Evolutionary conservation across 2,329 filamentous ascomycete genomes (phyloP), one percentile per base, ranked within the genome.

Genomic region (Calycina herbarum): DNA sequence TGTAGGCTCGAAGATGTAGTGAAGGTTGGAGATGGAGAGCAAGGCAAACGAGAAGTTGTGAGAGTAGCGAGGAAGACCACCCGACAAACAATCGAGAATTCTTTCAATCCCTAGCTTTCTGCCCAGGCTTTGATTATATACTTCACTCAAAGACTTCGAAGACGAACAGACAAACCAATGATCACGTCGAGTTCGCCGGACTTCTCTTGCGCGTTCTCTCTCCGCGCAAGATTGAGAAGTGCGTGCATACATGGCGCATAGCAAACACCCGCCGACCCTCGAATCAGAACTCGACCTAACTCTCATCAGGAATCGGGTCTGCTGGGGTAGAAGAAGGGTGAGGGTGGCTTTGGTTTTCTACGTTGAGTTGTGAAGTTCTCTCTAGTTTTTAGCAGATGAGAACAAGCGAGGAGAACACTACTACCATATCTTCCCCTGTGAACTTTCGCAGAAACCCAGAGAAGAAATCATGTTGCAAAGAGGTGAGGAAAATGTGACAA

Each of bases 231-330:
- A 11, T 33, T 31, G 24, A 66, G 67, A 65, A 70, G 67, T 70
- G 66, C 66, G 66, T 69, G 66, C 66, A 60, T 69, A 68, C 71
- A 70, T 70, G 42, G 17, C 51, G 64, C 65, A 70, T 61, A 35
- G 51, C 24, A 45, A 59, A 38, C 58, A 7, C 10, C 29, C 57
- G 35, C 33, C 11, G 57, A 35, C 57, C 48, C 54, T 57, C 68
- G 67, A 73, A 73, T 71, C 31, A 62, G 61, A 29, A 64, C 57
- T 62, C 65, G 56, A 59, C 17, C 17, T 57, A 62, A 31, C 24
- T 20, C 10, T 13, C 17, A 24, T 57, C n/a, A 27, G 10, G 5
- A 13, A 56, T n/a, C 11, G 5, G 51, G 11, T 31, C 51, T 56
- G 20, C 20, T 15, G 20, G 20, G 13, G 20, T 17, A 15, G 17